Base-by-base conservation (phyloP, 192 early-diverging fungal species). In the Entrophospora sp. region DNA sequence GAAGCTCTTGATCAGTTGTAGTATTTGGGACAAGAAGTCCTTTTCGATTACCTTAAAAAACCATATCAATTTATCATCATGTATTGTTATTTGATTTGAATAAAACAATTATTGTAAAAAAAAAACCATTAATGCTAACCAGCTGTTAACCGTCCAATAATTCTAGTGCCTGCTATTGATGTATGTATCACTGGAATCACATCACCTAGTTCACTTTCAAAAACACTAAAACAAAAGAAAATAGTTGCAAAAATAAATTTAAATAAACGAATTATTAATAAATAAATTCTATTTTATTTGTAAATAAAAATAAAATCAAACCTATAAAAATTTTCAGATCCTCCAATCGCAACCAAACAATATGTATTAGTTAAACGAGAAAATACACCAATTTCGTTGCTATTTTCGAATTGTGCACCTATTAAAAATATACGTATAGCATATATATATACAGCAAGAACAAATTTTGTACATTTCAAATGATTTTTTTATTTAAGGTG, bases 251-350 rank as follows among this genome's bases (percentile, higher is more conserved):
- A n/a, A n/a, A n/a, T n/a, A n/a, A n/a, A n/a, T n/a, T n/a, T n/a
- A n/a, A n/a, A n/a, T n/a, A n/a, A n/a, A n/a, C n/a, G n/a, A n/a
- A n/a, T n/a, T 43, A 46, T 13, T 16, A 30, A 60, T 13, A 43
- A 51, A 57, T 51, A 34, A 14, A 35, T 30, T 30, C 28, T 25
- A 16, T 75, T 13, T 22, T 4, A 24, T 49, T 36, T 22, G 27
- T 12, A 5, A 48, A 52, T 37, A 27, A 30, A 22, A 42, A 20
- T 53, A 8, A 68, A 24, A 37, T 5, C 43, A 49, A 74, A 90
- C 90, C 90, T 91, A 85, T 99, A 99, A 83, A 99, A 99, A 89
- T 98, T 99, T 73, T 97, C 96, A 12, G 94, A 97, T 37, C 96
- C 96, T 68, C 96, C 96, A 48, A 97, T 82, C 30, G 95, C 93